Percentiles rank a stretch among this genome's conserved stretches.
Conservation (phyloP, 257 asterid genomes). For the Solanum chmielewskii region DNA sequence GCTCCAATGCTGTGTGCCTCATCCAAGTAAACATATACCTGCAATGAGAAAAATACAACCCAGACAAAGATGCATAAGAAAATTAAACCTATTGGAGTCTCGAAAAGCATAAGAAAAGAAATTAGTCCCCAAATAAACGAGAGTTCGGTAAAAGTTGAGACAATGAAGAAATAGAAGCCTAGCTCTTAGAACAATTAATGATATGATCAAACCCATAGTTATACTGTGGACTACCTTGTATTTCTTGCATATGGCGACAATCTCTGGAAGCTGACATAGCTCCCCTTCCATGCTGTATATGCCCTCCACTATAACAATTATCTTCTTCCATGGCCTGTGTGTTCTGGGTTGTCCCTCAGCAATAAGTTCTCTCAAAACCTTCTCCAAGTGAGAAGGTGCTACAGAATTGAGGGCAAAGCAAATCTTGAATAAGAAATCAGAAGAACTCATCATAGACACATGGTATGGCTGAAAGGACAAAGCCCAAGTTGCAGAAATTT, state of each 20-base stretch:
- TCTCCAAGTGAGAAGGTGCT: constrained; percentile 95
- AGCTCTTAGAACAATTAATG: neutral
- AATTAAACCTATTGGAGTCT: neutral
- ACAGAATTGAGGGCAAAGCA: constrained; percentile 12
- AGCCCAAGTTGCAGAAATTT: constrained; percentile 13
- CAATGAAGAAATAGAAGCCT: neutral
- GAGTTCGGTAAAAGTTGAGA: neutral
- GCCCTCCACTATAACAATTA: constrained; percentile 95
- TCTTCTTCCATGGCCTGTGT: constrained; percentile 97
- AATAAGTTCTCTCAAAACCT: constrained; percentile 78
- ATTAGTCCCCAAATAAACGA: neutral
- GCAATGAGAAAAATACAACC: constrained; percentile 7
- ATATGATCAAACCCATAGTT: neutral
- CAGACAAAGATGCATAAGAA: neutral
- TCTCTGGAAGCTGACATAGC: constrained; percentile 93
- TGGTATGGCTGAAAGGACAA: neutral
- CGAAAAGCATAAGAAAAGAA: neutral
- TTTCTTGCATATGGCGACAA: constrained; percentile 91
- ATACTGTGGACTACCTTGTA: constrained; percentile 49
- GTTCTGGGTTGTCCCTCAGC: constrained; percentile 98
- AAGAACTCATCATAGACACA: neutral
- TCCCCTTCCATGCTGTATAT: constrained; percentile 99
- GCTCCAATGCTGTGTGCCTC: constrained; percentile 99
- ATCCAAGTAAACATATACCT: constrained; percentile 88
- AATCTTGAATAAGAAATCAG: neutral